Percentiles rank a stretch among this genome's conserved stretches.
Evolutionary conservation across 2,329 filamentous ascomycete species (phyloP).

Genomic region (Colletotrichum tanaceti): DNA sequence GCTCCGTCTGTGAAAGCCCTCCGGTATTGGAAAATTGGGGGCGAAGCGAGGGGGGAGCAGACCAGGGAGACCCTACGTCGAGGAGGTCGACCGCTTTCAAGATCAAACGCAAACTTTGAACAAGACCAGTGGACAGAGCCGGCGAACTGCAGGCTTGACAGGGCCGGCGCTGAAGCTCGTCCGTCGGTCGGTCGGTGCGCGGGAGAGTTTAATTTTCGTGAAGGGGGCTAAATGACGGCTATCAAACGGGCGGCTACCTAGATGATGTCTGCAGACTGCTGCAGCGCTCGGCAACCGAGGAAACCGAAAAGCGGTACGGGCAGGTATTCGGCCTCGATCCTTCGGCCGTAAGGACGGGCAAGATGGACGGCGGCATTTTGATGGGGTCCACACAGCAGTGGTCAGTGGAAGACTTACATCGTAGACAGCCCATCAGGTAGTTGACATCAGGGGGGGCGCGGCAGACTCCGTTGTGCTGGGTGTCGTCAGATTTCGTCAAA

Average conservation of each 20-base stretch:
- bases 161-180: neutral
- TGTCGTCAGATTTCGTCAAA: conserved; percentile 24
- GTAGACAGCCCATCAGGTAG: neutral
- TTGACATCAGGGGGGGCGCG: conserved; percentile 16
- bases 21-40: too few relatives aligned
- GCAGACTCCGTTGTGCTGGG: neutral
- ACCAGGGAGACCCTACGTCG: conserved; percentile 11
- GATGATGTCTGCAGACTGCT: neutral
- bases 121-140: conserved; percentile 11
- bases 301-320: neutral
- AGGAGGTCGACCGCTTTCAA: conserved; percentile 11
- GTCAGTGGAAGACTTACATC: conserved; percentile 17
- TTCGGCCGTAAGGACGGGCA: conserved; percentile 9
- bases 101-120: conserved; percentile 17
- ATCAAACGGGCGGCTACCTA: neutral
- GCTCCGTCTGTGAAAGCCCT: conserved; percentile 27
- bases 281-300: neutral
- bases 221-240: conserved; percentile 7
- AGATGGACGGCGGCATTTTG: neutral
- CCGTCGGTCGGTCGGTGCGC: neutral
- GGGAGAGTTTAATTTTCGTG: conserved; percentile 3
- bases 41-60: neutral
- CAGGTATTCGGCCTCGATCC: conserved; percentile 30
- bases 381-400: neutral
- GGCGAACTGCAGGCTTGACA: conserved; percentile 26